Evolutionary conservation across 257 asterid genomes (phyloP), one percentile per base, ranked within the genome.

Genomic region (Galeopsis tetrahit): DNA sequence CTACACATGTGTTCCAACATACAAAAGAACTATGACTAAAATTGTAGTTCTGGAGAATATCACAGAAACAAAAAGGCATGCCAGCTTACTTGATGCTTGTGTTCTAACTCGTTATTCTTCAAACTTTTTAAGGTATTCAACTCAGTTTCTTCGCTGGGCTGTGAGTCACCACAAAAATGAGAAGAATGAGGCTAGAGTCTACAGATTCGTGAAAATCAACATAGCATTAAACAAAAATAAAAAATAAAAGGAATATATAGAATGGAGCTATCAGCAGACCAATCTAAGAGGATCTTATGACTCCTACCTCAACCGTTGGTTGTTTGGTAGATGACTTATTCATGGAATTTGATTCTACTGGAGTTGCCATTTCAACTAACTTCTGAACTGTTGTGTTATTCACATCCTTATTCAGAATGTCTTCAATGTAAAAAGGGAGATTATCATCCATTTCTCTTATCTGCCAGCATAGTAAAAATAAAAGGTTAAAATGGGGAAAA

Each of bases 351-450:
- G 89, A 70, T 71, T 82, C 75, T 43, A 65, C n/a, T 8, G 52
- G 39, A 59, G 73, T 77, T 73, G 75, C 35, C 77, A 76, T 78
- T 76, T 74, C 85, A 61, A 34, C 85, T 75, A 80, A 63, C 70
- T 76, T 82, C 63, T 35, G 69, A 60, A 56, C 52, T 9, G 80
- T 36, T 65, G 69, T 67, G 31, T 68, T 75, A 74, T 58, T 63
- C 74, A 69, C 66, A 77, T 79, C 69, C 74, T 81, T 76, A 48
- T 70, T 75, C 79, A 89, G 31, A 74, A 83, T 73, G 68, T 82
- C 88, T 66, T 87, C 96, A 72, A 89, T 42, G 56, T 83, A 82
- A 68, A 83, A 77, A 74, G 95, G 91, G 80, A 94, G 96, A 66
- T 86, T 82, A 42, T 68, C 82, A 63, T 90, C 92, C 72, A 94